Percentiles rank a stretch among this genome's conserved stretches.
phyloP scores from a whole-genome alignment of 2,329 filamentous ascomycete genomes.

The Penicillium sp. region DNA sequence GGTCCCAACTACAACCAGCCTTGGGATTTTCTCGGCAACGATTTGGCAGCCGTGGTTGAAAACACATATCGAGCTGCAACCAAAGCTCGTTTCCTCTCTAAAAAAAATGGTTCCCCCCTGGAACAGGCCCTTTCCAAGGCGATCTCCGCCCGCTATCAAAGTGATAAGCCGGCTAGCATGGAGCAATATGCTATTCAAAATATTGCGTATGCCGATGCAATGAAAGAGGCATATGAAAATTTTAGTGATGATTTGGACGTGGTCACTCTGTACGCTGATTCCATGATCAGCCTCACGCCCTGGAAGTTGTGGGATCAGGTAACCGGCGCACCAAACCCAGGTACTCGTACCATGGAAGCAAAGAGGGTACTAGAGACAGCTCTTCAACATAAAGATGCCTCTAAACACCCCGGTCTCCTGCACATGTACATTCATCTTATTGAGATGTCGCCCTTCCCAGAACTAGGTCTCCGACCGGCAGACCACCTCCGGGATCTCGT shows the following conservation, averaged over 20 bases:
- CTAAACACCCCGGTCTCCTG: constrained; percentile 66
- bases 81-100: constrained; percentile 45
- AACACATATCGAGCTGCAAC: constrained; percentile 49
- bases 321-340: constrained; percentile 57
- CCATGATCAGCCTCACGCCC: constrained; percentile 65
- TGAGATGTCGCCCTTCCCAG: constrained; percentile 71
- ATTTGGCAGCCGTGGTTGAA: constrained; percentile 53
- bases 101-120: constrained; percentile 44
- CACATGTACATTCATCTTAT: constrained; percentile 77
- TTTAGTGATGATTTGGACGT: constrained; percentile 63
- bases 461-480: constrained; percentile 60
- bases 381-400: constrained; percentile 51
- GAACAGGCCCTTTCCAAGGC: constrained; percentile 66
- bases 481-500: constrained; percentile 63
- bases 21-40: constrained; percentile 69
- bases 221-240: constrained; percentile 54
- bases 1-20: constrained; percentile 81
- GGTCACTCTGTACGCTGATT: constrained; percentile 63
- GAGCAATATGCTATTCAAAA: constrained; percentile 58
- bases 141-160: constrained; percentile 61
- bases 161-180: constrained; percentile 43
- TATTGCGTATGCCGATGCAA: constrained; percentile 60
- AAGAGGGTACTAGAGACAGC: constrained; percentile 61
- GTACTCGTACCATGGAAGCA: constrained; percentile 58
- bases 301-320: constrained; percentile 65